phyloP scores from a whole-genome alignment of 352 stramenopile genomes.

The Phytophthora foliorum region DNA sequence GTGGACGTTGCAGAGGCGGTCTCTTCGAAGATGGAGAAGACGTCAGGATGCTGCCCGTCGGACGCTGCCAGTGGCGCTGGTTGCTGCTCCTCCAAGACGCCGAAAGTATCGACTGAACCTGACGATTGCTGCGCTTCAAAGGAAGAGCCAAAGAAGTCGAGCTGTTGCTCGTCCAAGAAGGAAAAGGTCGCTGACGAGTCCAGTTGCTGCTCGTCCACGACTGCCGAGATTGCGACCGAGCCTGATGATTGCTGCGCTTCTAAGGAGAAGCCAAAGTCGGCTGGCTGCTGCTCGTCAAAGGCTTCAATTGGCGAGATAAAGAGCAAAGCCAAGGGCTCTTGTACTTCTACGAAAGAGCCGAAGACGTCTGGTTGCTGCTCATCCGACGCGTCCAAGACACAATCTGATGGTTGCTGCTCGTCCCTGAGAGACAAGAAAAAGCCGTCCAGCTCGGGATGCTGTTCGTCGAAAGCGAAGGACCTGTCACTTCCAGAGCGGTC shows the following conservation, averaged over 20 bases:
- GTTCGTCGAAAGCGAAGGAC: conserved; percentile 24
- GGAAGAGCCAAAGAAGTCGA: conserved; percentile 7
- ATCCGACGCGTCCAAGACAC: conserved; percentile 7
- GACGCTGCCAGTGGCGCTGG: neutral
- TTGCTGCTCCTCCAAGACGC: conserved; percentile 15
- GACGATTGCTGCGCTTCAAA: neutral
- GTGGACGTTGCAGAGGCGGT: neutral
- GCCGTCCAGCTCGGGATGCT: conserved; percentile 19
- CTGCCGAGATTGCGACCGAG: neutral
- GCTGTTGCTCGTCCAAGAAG: conserved; percentile 31
- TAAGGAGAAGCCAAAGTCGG: conserved; percentile 3
- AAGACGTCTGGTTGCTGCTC: conserved; percentile 19
- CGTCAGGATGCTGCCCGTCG: neutral
- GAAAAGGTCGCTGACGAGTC: neutral
- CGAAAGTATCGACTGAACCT: neutral
- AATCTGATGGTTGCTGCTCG: conserved; percentile 23
- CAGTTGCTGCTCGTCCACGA: conserved; percentile 18
- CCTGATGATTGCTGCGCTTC: conserved; percentile 10
- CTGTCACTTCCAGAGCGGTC: conserved; percentile 20
- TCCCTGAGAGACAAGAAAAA: conserved; percentile 23
- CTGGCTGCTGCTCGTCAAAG: conserved; percentile 16
- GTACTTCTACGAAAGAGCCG: conserved; percentile 13
- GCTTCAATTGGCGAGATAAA: neutral
- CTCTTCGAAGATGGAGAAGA: neutral
- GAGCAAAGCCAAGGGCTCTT: conserved; percentile 1